Evolutionary conservation across 306 rosid genomes (phyloP), one percentile per base, ranked within the genome.

Genomic region (Castanea sativa): DNA sequence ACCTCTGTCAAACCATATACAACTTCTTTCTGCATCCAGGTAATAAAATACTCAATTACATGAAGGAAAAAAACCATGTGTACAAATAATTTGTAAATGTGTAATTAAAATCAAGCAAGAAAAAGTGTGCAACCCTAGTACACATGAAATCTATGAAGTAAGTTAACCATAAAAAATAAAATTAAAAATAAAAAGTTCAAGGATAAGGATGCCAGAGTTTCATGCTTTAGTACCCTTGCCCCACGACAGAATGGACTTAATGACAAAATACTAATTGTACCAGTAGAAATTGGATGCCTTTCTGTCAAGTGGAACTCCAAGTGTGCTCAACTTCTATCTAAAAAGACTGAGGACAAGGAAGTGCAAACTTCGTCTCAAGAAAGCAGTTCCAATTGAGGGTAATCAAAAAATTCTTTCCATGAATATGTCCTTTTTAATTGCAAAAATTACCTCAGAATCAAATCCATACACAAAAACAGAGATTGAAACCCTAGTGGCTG

Each of bases 1-100:
- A 87, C 82, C 88, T 95, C 98, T n/a, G 99, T 95, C 86, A 95
- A 87, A 79, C 98, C 99, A 72, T 95, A 95, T 38, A 91, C 86
- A 67, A 88, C 97, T 89, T 95, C 99, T 91, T 92, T 89, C 99
- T 95, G 87, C 79, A 83, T 59, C 72, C 80, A 84, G 69, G 73
- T 73, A 78, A 57, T 71, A 49, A 81, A 78, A 76, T 73, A 67
- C 51, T 76, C 79, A 30, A 57, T 35, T 73, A 76, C 78, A 85
- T 68, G 18, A 77, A 21, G 13, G 13, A 76, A 80, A 29, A 60
- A 33, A 38, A 49, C 27, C 73, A 30, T n/a, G 2, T 33, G 35
- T 41, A 49, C 53, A 49, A 49, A 49, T 12, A 49, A 12, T 10
- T 49, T 49, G 14, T 49, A 10, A 49, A 12, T 49, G 53, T 12